A percentile compares a stretch with the other conserved stretches of the same genome.
phyloP scores from a whole-genome alignment of 352 stramenopile species.

The Phytophthora pinifolia region DNA sequence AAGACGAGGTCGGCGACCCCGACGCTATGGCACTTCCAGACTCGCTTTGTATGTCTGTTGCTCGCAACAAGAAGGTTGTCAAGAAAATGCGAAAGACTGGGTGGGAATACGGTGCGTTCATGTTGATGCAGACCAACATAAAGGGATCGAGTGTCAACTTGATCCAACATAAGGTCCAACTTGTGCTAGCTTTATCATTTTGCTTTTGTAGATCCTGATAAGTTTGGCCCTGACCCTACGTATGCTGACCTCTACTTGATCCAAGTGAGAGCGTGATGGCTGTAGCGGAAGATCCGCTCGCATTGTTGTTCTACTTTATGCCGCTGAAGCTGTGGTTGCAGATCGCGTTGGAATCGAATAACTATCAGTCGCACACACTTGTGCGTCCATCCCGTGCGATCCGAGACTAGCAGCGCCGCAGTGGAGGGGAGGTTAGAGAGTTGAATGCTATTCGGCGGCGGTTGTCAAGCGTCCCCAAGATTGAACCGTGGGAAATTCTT shows the following conservation, averaged over 20 bases:
- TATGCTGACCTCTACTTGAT: slow-evolving; percentile 5
- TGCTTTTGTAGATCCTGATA: neutral
- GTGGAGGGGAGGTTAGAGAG: neutral
- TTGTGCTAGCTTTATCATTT: neutral
- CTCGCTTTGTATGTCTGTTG: neutral
- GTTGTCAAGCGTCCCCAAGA: too few species aligned
- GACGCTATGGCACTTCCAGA: neutral
- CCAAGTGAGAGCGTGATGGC: slow-evolving; percentile 1
- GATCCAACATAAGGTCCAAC: slow-evolving; percentile 3
- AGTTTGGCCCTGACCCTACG: neutral
- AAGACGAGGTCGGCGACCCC: neutral
- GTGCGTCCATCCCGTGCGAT: neutral
- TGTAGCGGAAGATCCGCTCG: slow-evolving; percentile 2
- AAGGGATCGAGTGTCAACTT: too few species aligned
- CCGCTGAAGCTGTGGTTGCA: slow-evolving; percentile 8
- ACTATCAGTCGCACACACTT: slow-evolving; percentile 8
- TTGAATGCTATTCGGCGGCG: too few species aligned
- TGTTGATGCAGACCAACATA: too few species aligned
- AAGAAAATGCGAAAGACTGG: neutral
- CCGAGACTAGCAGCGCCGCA: slow-evolving; percentile 1
- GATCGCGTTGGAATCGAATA: slow-evolving; percentile 6
- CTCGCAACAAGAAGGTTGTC: neutral
- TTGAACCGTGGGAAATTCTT: too few species aligned
- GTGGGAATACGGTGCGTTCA: slow-evolving; percentile 4
- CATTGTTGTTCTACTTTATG: slow-evolving; percentile 20